phyloP scores from a whole-genome alignment of 176 grass and related monocot genomes.

The Neostapfia colusana region DNA sequence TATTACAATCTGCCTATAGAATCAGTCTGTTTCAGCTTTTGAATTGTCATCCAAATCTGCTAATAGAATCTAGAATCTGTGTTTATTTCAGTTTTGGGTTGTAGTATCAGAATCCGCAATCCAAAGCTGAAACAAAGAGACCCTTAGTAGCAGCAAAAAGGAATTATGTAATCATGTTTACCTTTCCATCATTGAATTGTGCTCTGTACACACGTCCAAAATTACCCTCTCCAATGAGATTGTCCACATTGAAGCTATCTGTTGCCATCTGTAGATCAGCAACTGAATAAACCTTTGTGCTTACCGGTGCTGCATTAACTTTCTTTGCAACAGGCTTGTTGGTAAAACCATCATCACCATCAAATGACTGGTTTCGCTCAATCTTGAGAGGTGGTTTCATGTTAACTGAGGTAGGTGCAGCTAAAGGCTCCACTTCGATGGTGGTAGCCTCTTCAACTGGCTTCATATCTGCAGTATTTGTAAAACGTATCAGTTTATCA shows the following conservation, averaged over 20 bases:
- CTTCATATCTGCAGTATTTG: constrained; percentile 56
- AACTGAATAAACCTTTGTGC: constrained; percentile 77
- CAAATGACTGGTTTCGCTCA: constrained; percentile 65
- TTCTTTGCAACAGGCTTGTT: constrained; percentile 67
- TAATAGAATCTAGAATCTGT: background rate
- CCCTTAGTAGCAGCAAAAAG: background rate
- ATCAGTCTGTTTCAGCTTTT: no score
- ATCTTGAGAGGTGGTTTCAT: constrained; percentile 79
- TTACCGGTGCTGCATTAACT: constrained; percentile 43
- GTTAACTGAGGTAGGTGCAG: constrained; percentile 40
- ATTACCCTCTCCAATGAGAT: constrained; percentile 77
- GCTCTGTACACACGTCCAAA: constrained; percentile 84
- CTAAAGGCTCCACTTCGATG: constrained; percentile 44
- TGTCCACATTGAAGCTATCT: constrained; percentile 77
- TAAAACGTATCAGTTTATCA: constrained; percentile 28
- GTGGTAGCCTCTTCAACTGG: constrained; percentile 49
- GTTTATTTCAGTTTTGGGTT: background rate
- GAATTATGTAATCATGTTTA: constrained; percentile 16
- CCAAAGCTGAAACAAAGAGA: background rate
- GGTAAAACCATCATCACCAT: constrained; percentile 57
- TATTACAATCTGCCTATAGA: background rate
- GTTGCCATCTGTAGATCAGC: constrained; percentile 93
- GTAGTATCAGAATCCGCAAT: background rate
- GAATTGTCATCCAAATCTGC: no score
- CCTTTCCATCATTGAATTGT: constrained; percentile 88